Conservation (phyloP, 1,139 yeast species). For the Yamadazyma trypodendri region DNA sequence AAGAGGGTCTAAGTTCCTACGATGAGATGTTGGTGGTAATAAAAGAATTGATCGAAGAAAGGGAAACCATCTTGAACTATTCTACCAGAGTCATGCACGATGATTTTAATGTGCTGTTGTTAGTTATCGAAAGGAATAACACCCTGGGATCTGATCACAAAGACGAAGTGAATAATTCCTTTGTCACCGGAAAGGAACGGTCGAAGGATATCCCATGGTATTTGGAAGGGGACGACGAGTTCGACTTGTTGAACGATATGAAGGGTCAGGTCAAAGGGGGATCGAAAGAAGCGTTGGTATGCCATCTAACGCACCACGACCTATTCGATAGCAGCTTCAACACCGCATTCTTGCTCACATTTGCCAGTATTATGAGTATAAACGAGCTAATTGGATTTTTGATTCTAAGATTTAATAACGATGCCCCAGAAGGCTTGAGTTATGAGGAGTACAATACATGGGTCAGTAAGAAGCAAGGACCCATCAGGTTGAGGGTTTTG, state of each 20-base stretch:
- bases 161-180: conserved; percentile 37
- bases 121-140: conserved; percentile 61
- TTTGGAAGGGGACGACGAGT: conserved; percentile 75
- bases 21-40: conserved; percentile 45
- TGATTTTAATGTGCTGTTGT: conserved; percentile 61
- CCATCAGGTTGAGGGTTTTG: conserved; percentile 68
- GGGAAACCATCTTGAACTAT: conserved; percentile 67
- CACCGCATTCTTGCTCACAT: conserved; percentile 69
- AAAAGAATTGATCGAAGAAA: conserved; percentile 62
- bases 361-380: conserved; percentile 73
- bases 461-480: conserved; percentile 68
- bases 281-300: conserved; percentile 73
- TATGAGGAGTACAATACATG: conserved; percentile 81
- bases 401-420: conserved; percentile 64
- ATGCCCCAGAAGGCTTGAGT: conserved; percentile 86
- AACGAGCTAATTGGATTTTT: conserved; percentile 61
- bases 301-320: conserved; percentile 81
- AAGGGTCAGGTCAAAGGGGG: conserved; percentile 85
- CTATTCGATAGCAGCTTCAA: conserved; percentile 67
- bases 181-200: conserved; percentile 35
- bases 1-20: conserved; percentile 45
- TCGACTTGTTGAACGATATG: conserved; percentile 67
- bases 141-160: conserved; percentile 38
- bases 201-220: conserved; percentile 69
- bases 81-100: conserved; percentile 78